phyloP scores from a whole-genome alignment of 2,329 filamentous ascomycete species.

The Tolypocladium cylindrosporum region DNA sequence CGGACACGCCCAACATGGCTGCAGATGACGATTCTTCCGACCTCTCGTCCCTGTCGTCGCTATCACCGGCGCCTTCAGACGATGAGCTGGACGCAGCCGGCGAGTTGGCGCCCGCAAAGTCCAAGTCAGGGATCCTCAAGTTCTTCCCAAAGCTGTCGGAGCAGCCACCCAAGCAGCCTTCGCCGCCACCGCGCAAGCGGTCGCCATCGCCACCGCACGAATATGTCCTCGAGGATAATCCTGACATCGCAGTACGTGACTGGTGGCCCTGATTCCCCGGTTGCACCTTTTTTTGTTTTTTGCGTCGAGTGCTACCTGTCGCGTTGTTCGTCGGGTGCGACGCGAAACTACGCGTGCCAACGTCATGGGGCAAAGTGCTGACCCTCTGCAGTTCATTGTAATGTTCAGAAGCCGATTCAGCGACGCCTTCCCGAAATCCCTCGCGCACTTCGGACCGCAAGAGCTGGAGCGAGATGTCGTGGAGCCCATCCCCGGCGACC shows the following conservation, averaged over 20 bases:
- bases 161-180: conserved; percentile 43
- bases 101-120: conserved; percentile 28
- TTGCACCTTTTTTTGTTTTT: conserved; percentile 1
- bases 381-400: conserved; percentile 69
- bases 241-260: conserved; percentile 77
- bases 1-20: conserved; percentile 34
- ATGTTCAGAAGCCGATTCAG: conserved; percentile 95
- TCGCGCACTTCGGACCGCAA: conserved; percentile 86
- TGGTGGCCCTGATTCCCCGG: not conserved
- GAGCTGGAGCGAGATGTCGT: conserved; percentile 84
- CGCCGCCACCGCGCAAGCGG: conserved; percentile 65
- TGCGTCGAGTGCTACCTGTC: conserved; percentile 10
- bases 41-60: conserved; percentile 46
- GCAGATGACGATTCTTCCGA: conserved; percentile 54
- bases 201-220: conserved; percentile 84
- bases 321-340: conserved; percentile 29
- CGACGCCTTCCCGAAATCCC: conserved; percentile 78
- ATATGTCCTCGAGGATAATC: conserved; percentile 80
- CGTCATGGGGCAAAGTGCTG: conserved; percentile 22
- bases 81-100: conserved; percentile 39
- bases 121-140: conserved; percentile 52
- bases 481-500: conserved; percentile 68
- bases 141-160: conserved; percentile 54
- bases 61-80: conserved; percentile 34
- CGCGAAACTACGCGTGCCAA: conserved; percentile 44